These are phyloP conservation scores for Cercophora samala DNA, from an alignment of 495 filamentous ascomycete genomes.

Conservation along the genomic window DNA sequence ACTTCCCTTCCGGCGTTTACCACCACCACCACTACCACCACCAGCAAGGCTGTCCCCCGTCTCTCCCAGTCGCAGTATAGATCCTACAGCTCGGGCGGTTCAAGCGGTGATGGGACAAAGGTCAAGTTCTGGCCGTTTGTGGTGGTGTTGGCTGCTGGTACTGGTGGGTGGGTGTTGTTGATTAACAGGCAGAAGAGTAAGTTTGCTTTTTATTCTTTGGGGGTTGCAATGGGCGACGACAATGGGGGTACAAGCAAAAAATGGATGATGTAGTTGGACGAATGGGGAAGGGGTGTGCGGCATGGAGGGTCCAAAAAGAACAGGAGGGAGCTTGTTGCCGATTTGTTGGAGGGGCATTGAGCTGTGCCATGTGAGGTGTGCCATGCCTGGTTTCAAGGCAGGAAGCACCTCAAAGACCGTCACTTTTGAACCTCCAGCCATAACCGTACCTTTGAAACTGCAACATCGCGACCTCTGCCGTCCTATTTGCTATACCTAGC, in stretches of 20 bases:
- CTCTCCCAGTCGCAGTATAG: constrained; percentile 29
- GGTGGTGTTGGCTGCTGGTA: constrained; percentile 44
- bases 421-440: neutral
- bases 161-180: constrained; percentile 46
- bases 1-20: constrained; percentile 3
- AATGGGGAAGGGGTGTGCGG: neutral
- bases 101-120: constrained; percentile 29
- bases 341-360: neutral
- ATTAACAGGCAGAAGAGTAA: constrained; percentile 36
- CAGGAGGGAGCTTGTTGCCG: neutral
- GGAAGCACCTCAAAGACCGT: neutral
- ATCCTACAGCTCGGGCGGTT: constrained; percentile 17
- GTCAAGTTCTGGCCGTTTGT: constrained; percentile 53
- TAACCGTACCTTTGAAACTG: neutral
- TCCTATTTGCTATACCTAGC: neutral
- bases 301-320: neutral
- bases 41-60: constrained; percentile 12
- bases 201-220: constrained; percentile 11
- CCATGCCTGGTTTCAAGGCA: constrained; percentile 9
- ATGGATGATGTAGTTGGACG: neutral
- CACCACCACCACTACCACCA: constrained; percentile 13
- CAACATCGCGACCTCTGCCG: no score
- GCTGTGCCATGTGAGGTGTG: neutral
- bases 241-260: neutral
- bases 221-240: constrained; percentile 1